A percentile compares a stretch with the other conserved stretches of the same genome.
phyloP scores from a whole-genome alignment of 495 filamentous ascomycete species.

The Astrothelium subdiscretum region DNA sequence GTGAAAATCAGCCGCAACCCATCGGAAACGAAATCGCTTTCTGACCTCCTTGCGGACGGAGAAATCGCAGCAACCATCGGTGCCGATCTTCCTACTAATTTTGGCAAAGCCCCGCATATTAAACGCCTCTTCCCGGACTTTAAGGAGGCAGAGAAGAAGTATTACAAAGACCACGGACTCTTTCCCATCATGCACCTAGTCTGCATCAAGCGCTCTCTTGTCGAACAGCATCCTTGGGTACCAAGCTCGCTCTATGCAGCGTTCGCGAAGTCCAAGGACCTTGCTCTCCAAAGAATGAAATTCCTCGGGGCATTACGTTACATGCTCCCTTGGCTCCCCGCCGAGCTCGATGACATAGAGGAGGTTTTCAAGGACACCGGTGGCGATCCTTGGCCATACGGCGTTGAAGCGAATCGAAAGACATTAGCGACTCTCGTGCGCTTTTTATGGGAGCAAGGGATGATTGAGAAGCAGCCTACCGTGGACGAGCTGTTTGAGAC shows the following conservation, averaged over 20 bases:
- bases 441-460: slow-evolving; percentile 23
- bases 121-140: slow-evolving; percentile 30
- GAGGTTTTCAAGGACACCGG: slow-evolving; percentile 21
- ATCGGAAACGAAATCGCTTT: slow-evolving; percentile 19
- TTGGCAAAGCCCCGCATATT: slow-evolving; percentile 26
- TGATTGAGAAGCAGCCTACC: slow-evolving; percentile 19
- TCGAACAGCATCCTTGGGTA: slow-evolving; percentile 19
- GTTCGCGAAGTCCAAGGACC: slow-evolving; percentile 26
- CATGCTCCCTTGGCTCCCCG: slow-evolving; percentile 30
- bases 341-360: slow-evolving; percentile 28
- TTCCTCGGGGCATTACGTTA: slow-evolving; percentile 21
- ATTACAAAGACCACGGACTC: slow-evolving; percentile 28
- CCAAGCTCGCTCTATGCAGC: slow-evolving; percentile 23
- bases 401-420: slow-evolving; percentile 26
- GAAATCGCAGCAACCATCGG: slow-evolving; percentile 33
- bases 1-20: slow-evolving; percentile 22
- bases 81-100: slow-evolving; percentile 24
- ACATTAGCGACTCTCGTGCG: slow-evolving; percentile 26
- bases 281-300: slow-evolving; percentile 21
- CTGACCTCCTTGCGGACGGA: slow-evolving; percentile 28
- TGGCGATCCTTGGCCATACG: slow-evolving; percentile 27
- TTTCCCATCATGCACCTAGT: slow-evolving; percentile 37
- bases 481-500: slow-evolving; percentile 28
- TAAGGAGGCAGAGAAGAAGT: slow-evolving; percentile 28
- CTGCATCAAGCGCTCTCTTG: slow-evolving; percentile 22